A percentile compares a stretch with the other conserved stretches of the same genome.
phyloP scores from a whole-genome alignment of 305 asterid species.

The Salvia sclarea region DNA sequence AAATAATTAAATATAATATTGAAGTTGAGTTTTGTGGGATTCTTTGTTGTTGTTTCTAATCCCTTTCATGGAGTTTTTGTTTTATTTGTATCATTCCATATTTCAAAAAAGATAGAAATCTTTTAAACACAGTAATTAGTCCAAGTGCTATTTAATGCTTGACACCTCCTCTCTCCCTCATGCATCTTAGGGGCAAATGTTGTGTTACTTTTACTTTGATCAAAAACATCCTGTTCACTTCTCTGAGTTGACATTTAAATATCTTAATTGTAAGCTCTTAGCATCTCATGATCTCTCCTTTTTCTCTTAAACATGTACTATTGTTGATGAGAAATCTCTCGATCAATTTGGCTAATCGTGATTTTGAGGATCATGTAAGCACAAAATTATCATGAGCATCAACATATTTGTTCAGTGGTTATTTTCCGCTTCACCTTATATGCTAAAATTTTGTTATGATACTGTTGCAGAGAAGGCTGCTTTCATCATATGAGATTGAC shows the following conservation, averaged over 20 bases:
- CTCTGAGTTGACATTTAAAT: not conserved
- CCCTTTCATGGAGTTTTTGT: too few relatives aligned
- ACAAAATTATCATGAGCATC: conserved; percentile 9
- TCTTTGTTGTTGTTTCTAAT: conserved; percentile 14
- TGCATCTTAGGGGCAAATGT: not conserved
- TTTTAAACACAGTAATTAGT: too few relatives aligned
- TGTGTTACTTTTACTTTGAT: not conserved
- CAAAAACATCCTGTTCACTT: not conserved
- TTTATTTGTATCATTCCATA: too few relatives aligned
- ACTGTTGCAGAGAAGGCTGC: conserved; percentile 61
- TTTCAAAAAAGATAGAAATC: too few relatives aligned
- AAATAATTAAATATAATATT: too few relatives aligned
- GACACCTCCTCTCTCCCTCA: not conserved
- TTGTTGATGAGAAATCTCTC: conserved; percentile 88
- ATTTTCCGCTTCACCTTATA: not conserved
- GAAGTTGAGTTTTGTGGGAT: not conserved
- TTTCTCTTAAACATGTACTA: conserved; percentile 50
- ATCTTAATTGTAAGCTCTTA: not conserved
- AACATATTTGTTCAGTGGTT: conserved; percentile 15
- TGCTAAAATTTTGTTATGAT: not conserved
- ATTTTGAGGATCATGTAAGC: conserved; percentile 89
- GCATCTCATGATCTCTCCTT: conserved; percentile 21
- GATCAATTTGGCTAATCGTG: conserved; percentile 76
- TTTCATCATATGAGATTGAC: conserved; percentile 67
- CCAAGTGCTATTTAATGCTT: too few relatives aligned